Percentiles rank a stretch among this genome's conserved stretches.
phyloP scores from a whole-genome alignment of 1,139 yeast genomes.

The Scheffersomyces parashehatae region DNA sequence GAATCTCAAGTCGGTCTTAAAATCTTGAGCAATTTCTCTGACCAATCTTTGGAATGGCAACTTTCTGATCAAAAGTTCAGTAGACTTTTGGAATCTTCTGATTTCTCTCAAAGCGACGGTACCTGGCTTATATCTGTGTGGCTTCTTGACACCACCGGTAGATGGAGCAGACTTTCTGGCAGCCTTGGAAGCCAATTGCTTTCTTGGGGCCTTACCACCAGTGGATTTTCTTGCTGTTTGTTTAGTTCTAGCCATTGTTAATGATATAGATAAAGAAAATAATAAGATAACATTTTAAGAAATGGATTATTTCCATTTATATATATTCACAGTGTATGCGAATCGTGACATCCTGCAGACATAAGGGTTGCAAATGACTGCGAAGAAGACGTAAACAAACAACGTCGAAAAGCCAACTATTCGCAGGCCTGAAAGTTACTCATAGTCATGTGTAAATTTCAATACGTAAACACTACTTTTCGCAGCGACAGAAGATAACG shows the following conservation, averaged over 20 bases:
- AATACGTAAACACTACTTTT: no score
- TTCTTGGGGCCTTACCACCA: slow-evolving; percentile 99
- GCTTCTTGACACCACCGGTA: slow-evolving; percentile 99
- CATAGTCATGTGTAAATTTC: slow-evolving; percentile 1
- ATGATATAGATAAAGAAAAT: slow-evolving; percentile 34
- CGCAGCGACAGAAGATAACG: no score
- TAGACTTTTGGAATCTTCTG: slow-evolving; percentile 98
- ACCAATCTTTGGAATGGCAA: slow-evolving; percentile 99
- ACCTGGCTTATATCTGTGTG: slow-evolving; percentile 99
- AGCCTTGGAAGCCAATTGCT: slow-evolving; percentile 98
- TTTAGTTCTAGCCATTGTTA: slow-evolving; percentile 93
- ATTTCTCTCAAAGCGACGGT: slow-evolving; percentile 99
- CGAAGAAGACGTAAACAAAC: not conserved
- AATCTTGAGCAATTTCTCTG: slow-evolving; percentile 97
- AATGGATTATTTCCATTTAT: not conserved
- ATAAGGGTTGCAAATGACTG: no score
- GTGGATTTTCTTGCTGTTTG: slow-evolving; percentile 99
- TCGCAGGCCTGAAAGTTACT: slow-evolving; percentile 1
- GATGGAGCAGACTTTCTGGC: slow-evolving; percentile 98
- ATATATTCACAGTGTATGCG: no score
- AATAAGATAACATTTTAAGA: slow-evolving; percentile 1
- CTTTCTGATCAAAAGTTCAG: slow-evolving; percentile 95
- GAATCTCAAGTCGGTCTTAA: slow-evolving; percentile 97
- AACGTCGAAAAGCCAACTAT: slow-evolving; percentile 2
- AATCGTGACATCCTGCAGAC: no score